Base-by-base conservation (phyloP, 1,284 basidiomycete genomes). In the Rhodotorula sp. region DNA sequence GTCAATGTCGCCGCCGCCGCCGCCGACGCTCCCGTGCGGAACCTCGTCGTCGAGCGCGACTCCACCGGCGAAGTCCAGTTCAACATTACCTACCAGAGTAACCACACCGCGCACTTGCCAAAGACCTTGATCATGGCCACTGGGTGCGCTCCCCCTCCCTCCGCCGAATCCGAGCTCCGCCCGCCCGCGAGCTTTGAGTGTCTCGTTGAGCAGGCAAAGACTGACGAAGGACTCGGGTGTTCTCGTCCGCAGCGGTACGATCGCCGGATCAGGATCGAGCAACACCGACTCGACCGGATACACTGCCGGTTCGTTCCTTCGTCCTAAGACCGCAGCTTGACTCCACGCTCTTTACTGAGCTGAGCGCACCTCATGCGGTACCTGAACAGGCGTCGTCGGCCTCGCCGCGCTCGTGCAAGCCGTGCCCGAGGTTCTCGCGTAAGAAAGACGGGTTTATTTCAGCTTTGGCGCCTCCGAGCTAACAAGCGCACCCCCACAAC, bases 401-500 rank as follows among this genome's bases (percentile, higher is more conserved):
- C 45, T 71, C 50, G 66, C 31, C 0, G 60, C 47, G 4, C 64
- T 71, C 55, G 66, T 71, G 28, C 31, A 65, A 70, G 78, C 78
- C 28, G 79, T 80, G 1, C 78, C 79, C 2, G 72, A 77, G 26
- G 57, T 80, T 2, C 59, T 78, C 23, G 75, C 75, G 43, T 67
- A 14, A 2, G 64, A 43, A 10, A 10, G 12, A 18, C 47, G 14
- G 34, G 4, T 7, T 4, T 34, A 34, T 34, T 34, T 61, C 16
- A 43, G 38, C 38, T 43, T 38, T 43, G 38, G 8, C 38, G 38
- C 38, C 38, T 43, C 38, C 38, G 38, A 14, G 23, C 60, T 34
- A 28, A 12, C 45, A 2, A 34, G 47, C 26, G 16, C 26, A 48
- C 26, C 10, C 47, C 14, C 19, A 26, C 28, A 18, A 8, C 28